Base-by-base conservation (phyloP, 2,329 filamentous ascomycete genomes). In the Daldinia sp. region DNA sequence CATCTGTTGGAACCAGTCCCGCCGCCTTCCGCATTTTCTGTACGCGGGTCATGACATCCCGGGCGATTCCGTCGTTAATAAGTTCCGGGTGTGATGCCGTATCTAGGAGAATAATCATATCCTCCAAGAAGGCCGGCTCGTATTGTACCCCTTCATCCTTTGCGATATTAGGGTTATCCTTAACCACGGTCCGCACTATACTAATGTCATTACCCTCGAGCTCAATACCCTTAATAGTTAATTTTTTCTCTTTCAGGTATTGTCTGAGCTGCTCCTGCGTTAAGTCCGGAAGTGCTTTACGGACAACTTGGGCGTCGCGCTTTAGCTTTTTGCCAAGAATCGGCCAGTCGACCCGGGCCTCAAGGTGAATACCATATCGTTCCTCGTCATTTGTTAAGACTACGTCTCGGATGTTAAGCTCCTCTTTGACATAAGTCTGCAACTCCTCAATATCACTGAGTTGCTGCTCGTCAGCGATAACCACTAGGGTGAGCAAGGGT, bases 261-360 rank as follows among this genome's bases (percentile, higher is more conserved):
- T 82, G 80, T 76, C 94, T 92, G 63, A 97, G 93, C 69, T 97
- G 86, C 9, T 92, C 87, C 69, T 89, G 94, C 17, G 85, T 91
- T 49, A 99, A 82, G 35, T 80, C 83, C 4, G 94, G 94, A 45
- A 99, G 81, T 1, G 92, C 93, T 80, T 94, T 96, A 83, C 96
- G 96, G 70, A 98, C 93, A 75, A 90, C 92, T 68, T 89, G 87
- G 68, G 93, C 92, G 73, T 97, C 94, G 79, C 97, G 97, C 84
- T 96, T 96, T 70, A 98, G 85, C 81, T 98, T 98, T 86, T 97
- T 97, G 68, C 95, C 95, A 13, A 99, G 84, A 1, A 92, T 90
- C 11, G 95, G 93, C 90, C 95, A 97, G 77, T 99, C 95, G 6
- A 93, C 94, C 35, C 86, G 87, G 13, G 94, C 92, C 64, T 91